Conservation (phyloP, 306 rosid species). For the Ormosia semicastrata region DNA sequence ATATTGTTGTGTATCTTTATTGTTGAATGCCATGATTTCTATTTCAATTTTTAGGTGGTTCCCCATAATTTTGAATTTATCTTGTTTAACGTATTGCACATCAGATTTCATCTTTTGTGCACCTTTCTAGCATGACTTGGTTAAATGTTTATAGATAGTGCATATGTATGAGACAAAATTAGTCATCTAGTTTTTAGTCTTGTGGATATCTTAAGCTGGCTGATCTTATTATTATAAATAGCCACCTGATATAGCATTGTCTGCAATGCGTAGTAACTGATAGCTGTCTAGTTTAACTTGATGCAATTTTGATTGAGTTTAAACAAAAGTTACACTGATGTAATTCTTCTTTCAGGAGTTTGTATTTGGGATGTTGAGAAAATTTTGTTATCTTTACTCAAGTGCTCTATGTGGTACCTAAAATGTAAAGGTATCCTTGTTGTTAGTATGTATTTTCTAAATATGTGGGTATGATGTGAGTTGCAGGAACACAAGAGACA, state of each 20-base stretch:
- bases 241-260: background rate
- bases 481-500: conserved; percentile 88
- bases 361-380: background rate
- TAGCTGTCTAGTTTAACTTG: background rate
- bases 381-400: background rate
- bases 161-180: background rate
- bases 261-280: background rate
- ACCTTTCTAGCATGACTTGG: background rate
- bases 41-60: background rate
- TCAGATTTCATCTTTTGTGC: background rate
- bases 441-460: conserved; percentile 7
- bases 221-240: background rate
- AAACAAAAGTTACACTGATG: background rate
- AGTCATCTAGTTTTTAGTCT: background rate
- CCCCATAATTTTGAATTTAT: background rate
- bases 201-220: background rate
- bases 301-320: conserved; percentile 3
- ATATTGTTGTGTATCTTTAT: background rate
- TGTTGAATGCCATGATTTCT: background rate
- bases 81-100: background rate
- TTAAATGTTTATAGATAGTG: background rate
- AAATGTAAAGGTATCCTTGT: background rate
- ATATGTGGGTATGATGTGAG: conserved; percentile 21
- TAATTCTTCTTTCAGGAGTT: background rate
- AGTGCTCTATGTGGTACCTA: background rate